Evolutionary conservation across 192 early-diverging fungal genomes (phyloP).

Genomic region (Coemansia javaensis): DNA sequence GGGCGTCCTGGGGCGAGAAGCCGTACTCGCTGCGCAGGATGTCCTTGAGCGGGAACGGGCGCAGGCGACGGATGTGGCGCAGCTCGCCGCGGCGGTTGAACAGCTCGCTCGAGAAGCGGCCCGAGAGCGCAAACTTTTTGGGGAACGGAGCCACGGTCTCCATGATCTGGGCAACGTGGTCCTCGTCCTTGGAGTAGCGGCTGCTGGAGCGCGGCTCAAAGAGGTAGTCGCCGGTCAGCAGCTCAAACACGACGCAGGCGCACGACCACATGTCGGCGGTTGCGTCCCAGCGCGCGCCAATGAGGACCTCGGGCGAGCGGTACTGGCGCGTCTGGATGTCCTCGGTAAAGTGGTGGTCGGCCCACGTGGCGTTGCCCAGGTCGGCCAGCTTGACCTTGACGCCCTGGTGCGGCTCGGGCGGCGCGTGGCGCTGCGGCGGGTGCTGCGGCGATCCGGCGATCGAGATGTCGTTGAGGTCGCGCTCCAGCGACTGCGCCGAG

Average conservation of each 20-base stretch:
- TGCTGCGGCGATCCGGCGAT: conserved; percentile 45
- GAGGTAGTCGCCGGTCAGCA: conserved; percentile 89
- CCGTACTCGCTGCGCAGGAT: conserved; percentile 88
- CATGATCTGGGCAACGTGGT: conserved; percentile 95
- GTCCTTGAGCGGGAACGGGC: conserved; percentile 74
- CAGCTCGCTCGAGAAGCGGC: conserved; percentile 78
- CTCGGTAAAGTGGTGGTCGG: conserved; percentile 88
- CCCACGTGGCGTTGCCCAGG: conserved; percentile 96
- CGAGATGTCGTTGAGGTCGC: conserved; percentile 64
- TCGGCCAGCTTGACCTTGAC: conserved; percentile 92
- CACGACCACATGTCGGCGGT: conserved; percentile 92
- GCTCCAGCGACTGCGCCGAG: conserved; percentile 50
- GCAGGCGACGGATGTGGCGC: conserved; percentile 81
- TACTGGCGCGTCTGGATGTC: conserved; percentile 98
- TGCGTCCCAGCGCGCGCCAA: conserved; percentile 80
- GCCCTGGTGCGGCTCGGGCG: conserved; percentile 11
- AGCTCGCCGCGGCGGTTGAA: conserved; percentile 89
- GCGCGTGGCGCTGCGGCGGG: conserved; percentile 5
- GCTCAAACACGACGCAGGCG: conserved; percentile 91
- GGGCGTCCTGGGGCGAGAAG: conserved; percentile 63
- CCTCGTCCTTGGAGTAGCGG: conserved; percentile 88
- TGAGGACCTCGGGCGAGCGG: conserved; percentile 90
- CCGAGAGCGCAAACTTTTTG: conserved; percentile 69
- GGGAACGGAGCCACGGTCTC: conserved; percentile 89
- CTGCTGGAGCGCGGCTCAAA: conserved; percentile 88